Base-by-base conservation (phyloP, 2,329 filamentous ascomycete genomes). In the Trichothecium roseum region DNA sequence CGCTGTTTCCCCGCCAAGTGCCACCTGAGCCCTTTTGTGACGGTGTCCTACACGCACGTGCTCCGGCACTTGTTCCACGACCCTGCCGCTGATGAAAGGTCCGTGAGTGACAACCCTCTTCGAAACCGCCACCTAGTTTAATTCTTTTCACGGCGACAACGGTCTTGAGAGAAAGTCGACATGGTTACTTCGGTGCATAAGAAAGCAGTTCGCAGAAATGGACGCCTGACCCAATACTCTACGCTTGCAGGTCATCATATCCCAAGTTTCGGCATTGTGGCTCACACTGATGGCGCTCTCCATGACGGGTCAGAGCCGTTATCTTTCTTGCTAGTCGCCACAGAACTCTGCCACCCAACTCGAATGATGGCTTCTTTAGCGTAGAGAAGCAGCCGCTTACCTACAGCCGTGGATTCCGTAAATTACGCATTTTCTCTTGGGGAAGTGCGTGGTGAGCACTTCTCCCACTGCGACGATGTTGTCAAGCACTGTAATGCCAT, bases 311-410 rank as follows among this genome's bases (percentile, higher is more conserved):
- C n/a, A n/a, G n/a, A n/a, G n/a, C n/a, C n/a, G n/a, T n/a, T n/a
- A n/a, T n/a, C n/a, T n/a, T n/a, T 96, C 89, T 50, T 95, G 87
- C 52, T 96, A 96, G 20, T 95, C 86, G 45, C 96, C 94, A 55
- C 6, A 95, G 89, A 0, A 88, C 84, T 55, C 96, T 96, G 30
- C 89, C 89, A 36, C 89, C 89, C 1, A 96, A 79, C 56, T 96
- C 89, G 56, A 94, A 83, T 0, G 84, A 89, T 28, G 78, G 54
- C 45, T 77, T 72, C 72, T 96, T 96, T 46, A 95, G 63, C 0
- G 86, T 94, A 27, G 74, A 72, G 0, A 87, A 76, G 10, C 81
- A 81, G 74, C 7, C 80, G 66, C 55, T 79, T 81, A 18, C 78
- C 78, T 27, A 81, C 76, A 28, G 52, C 58, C 1, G 78, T 81